A percentile compares a stretch with the other conserved stretches of the same genome.
phyloP scores from a whole-genome alignment of 495 filamentous ascomycete genomes.

The Aspergillus bridgeri region DNA sequence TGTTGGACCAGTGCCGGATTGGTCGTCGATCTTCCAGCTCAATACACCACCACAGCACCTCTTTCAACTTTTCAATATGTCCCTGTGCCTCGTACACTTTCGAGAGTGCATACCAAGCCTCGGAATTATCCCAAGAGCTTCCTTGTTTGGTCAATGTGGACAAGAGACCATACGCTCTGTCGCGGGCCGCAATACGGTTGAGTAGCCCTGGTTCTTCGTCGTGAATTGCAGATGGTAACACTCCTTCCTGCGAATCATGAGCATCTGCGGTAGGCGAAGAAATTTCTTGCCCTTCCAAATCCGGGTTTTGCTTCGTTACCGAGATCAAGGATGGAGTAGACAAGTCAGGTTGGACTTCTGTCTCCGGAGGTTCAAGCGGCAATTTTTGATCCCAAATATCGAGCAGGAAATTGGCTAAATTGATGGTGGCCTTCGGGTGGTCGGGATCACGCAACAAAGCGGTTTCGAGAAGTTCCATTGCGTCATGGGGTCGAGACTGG shows the following conservation, averaged over 20 bases:
- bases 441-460: constrained; percentile 71
- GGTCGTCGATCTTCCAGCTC: constrained; percentile 56
- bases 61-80: constrained; percentile 78
- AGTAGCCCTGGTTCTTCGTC: constrained; percentile 56
- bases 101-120: constrained; percentile 89
- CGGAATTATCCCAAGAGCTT: constrained; percentile 87
- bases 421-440: constrained; percentile 76
- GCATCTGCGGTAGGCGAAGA: constrained; percentile 5
- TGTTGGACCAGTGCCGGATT: constrained; percentile 47
- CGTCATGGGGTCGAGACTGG: constrained; percentile 60
- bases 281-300: constrained; percentile 5
- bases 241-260: constrained; percentile 7
- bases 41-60: constrained; percentile 68
- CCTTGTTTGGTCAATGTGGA: constrained; percentile 78
- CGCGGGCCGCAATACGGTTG: constrained; percentile 76
- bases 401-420: constrained; percentile 76
- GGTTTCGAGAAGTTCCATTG: constrained; percentile 71
- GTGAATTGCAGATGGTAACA: constrained; percentile 14
- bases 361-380: constrained; percentile 36
- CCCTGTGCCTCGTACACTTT: constrained; percentile 79
- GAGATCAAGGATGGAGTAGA: constrained; percentile 27
- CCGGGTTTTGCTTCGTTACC: constrained; percentile 19
- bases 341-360: constrained; percentile 27
- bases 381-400: constrained; percentile 74
- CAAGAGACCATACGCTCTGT: constrained; percentile 81